Percentiles rank a stretch among this genome's conserved stretches.
Conservation (phyloP, 345 rosid species). For the Citrus reticulata region DNA sequence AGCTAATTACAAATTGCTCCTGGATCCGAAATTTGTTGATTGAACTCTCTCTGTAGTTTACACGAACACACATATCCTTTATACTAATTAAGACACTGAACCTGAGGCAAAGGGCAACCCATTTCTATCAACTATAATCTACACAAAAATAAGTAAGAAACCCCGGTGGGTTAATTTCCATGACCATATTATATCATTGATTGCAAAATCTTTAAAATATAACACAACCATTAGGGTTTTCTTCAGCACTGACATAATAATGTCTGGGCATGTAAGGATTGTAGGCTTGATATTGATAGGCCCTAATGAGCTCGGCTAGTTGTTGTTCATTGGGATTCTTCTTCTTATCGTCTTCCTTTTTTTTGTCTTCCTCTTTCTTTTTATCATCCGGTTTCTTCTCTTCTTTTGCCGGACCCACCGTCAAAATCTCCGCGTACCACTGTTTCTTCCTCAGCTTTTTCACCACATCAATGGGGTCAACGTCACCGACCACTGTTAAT, state of each 20-base stretch:
- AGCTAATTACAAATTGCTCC: not conserved
- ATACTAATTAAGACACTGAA: not conserved
- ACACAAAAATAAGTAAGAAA: not conserved
- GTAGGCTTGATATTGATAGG: conserved; percentile 19
- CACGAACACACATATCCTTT: not conserved
- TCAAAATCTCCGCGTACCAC: conserved; percentile 34
- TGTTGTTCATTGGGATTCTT: conserved; percentile 28
- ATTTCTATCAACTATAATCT: not conserved
- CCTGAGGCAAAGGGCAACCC: not conserved
- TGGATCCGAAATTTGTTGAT: not conserved
- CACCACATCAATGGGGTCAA: conserved; percentile 39
- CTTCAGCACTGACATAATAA: conserved; percentile 42
- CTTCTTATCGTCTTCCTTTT: conserved; percentile 24
- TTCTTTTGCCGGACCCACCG: conserved; percentile 38
- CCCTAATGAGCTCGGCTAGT: conserved; percentile 24
- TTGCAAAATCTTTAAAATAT: conserved; percentile 23
- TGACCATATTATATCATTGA: not conserved
- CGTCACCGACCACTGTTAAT: conserved; percentile 53
- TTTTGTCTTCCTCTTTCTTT: conserved; percentile 31
- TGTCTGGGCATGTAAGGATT: conserved; percentile 29
- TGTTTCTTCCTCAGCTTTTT: conserved; percentile 38
- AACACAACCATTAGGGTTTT: conserved; percentile 52
- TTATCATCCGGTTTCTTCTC: conserved; percentile 23
- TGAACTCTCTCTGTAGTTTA: not conserved
- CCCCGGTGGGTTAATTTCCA: not conserved